A percentile compares a stretch with the other conserved stretches of the same genome.
phyloP scores from a whole-genome alignment of 1,139 yeast genomes.

The Magnusiomyces tetraspermus region DNA sequence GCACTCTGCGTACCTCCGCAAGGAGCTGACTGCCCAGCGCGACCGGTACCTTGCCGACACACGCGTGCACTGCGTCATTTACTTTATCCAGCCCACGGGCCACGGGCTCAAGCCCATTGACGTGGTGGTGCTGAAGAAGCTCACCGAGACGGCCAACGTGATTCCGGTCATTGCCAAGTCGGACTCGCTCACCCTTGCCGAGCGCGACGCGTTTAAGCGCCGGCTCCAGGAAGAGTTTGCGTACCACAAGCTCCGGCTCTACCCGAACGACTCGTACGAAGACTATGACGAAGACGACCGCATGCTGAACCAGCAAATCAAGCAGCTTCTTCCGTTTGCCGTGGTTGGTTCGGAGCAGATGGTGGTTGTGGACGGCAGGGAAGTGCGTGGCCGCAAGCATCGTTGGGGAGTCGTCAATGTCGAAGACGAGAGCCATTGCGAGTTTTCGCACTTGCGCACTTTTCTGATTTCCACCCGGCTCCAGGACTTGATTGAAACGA shows the following conservation, averaged over 20 bases:
- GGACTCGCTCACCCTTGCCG: conserved; percentile 79
- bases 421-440: conserved; percentile 92
- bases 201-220: conserved; percentile 69
- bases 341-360: conserved; percentile 83
- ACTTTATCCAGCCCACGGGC: conserved; percentile 84
- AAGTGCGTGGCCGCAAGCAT: conserved; percentile 82
- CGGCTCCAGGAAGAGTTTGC: conserved; percentile 63
- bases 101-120: conserved; percentile 74
- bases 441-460: conserved; percentile 85
- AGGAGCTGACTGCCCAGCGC: conserved; percentile 93
- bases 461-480: conserved; percentile 90
- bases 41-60: conserved; percentile 77
- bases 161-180: conserved; percentile 93
- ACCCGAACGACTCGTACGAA: conserved; percentile 83
- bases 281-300: conserved; percentile 52
- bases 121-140: conserved; percentile 69
- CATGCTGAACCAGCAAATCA: conserved; percentile 37
- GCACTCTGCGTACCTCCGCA: conserved; percentile 84
- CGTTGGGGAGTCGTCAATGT: conserved; percentile 84
- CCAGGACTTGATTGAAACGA: conserved; percentile 92
- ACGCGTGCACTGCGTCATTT: conserved; percentile 90
- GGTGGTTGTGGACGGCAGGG: conserved; percentile 56
- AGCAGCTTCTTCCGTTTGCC: conserved; percentile 73
- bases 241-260: conserved; percentile 64
- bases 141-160: conserved; percentile 85